A percentile compares a stretch with the other conserved stretches of the same genome.
phyloP scores from a whole-genome alignment of 305 asterid genomes.

The Coffea humblotiana region DNA sequence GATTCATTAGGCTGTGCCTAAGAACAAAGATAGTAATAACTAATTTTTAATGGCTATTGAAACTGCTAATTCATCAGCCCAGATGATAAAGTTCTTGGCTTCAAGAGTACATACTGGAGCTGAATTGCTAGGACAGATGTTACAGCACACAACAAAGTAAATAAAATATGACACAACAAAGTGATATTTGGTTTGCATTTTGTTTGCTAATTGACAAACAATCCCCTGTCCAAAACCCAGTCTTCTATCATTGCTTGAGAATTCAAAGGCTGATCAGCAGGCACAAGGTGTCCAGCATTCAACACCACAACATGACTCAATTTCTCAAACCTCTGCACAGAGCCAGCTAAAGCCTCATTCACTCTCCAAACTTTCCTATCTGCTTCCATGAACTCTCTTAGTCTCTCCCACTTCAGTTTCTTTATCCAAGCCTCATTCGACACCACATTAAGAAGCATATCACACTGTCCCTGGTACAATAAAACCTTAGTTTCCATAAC shows the following conservation, averaged over 20 bases:
- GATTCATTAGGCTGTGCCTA: too few relatives aligned
- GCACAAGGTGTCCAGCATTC: conserved; percentile 88
- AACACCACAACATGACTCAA: conserved; percentile 67
- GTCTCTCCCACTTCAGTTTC: conserved; percentile 61
- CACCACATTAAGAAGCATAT: conserved; percentile 58
- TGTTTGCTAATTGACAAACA: conserved; percentile 34
- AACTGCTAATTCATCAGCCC: too few relatives aligned
- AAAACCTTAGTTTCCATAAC: conserved; percentile 55
- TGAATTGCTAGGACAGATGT: too few relatives aligned
- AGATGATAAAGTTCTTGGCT: too few relatives aligned
- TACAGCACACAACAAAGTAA: too few relatives aligned
- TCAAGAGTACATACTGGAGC: too few relatives aligned
- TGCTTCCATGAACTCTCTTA: conserved; percentile 49
- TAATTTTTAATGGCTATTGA: too few relatives aligned
- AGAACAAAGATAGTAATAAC: too few relatives aligned
- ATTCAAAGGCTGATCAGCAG: conserved; percentile 79
- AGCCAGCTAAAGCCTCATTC: conserved; percentile 57
- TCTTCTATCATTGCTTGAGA: conserved; percentile 74
- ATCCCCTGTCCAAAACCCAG: conserved; percentile 69
- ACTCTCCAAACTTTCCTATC: conserved; percentile 69
- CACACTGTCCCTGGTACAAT: conserved; percentile 74
- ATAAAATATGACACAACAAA: too few relatives aligned
- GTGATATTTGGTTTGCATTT: too few relatives aligned
- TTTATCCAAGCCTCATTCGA: conserved; percentile 67
- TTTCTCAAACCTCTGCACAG: conserved; percentile 65